phyloP scores from a whole-genome alignment of 1,284 basidiomycete genomes.

The Kwoniella shivajii region DNA sequence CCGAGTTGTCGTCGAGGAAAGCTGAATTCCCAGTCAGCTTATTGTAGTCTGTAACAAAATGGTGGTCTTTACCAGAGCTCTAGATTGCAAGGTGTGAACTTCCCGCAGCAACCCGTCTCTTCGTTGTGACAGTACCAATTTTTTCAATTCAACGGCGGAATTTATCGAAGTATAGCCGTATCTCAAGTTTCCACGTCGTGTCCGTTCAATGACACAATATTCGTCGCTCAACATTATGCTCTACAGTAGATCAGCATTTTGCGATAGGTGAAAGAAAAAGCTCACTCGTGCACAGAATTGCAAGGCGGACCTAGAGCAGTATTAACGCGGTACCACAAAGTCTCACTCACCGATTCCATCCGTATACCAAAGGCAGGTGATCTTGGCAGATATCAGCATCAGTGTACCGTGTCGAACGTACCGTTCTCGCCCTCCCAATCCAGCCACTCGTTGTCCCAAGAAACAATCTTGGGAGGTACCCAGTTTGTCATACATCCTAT shows the following conservation, averaged over 20 bases:
- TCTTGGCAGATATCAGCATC: slow-evolving; percentile 4
- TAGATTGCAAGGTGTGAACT: not conserved
- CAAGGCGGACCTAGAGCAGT: not conserved
- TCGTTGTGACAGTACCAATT: not conserved
- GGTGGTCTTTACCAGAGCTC: not conserved
- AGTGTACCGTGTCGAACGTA: not conserved
- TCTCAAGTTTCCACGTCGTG: not conserved
- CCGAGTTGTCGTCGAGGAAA: not conserved
- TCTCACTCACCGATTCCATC: slow-evolving; percentile 15
- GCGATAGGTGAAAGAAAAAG: not conserved
- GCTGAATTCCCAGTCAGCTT: not conserved
- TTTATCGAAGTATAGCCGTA: not conserved
- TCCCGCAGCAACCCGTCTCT: not conserved
- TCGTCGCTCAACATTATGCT: not conserved
- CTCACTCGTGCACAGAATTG: slow-evolving; percentile 3
- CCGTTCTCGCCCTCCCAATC: not conserved
- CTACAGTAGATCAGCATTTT: not conserved
- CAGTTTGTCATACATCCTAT: slow-evolving; percentile 14
- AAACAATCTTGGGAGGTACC: slow-evolving; percentile 4
- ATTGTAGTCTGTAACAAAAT: not conserved
- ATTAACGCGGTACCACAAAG: not conserved
- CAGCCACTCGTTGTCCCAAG: slow-evolving; percentile 20
- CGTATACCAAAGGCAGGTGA: slow-evolving; percentile 25
- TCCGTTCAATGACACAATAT: not conserved
- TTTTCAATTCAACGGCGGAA: not conserved